Evolutionary conservation across 1,284 basidiomycete genomes (phyloP), one percentile per base, ranked within the genome.

Genomic region (Microbotryum saponariae): DNA sequence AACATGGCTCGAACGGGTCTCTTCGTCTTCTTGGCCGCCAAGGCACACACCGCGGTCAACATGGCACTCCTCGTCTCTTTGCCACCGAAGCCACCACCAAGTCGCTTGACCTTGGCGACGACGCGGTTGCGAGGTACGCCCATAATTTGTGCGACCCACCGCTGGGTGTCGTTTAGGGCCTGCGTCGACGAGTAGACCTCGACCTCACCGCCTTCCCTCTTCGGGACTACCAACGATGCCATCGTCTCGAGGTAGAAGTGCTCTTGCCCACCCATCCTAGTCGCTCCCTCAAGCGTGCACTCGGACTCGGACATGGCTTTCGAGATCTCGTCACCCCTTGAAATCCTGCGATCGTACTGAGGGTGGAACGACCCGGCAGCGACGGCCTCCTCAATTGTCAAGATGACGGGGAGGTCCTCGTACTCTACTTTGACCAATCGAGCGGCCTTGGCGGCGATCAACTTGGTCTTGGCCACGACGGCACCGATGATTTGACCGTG

Each of bases 71-170:
- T 53, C 12, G 68, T 68, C 62, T 76, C 75, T 48, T 76, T 76
- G 7, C 75, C 75, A 2, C 75, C 75, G 33, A 76, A 76, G 0
- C 74, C 75, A 23, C 75, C 75, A 6, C 75, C 75, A 21, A 76
- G 57, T 4, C 75, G 71, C 67, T 76, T 76, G 47, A 67, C 67
- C 16, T 71, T 67, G 4, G 71, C 70, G 16, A 72, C 67, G 25
- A 75, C 67, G 14, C 75, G 71, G 53, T 75, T 76, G 48, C 71
- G 69, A 25, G 75, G 73, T 6, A 76, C 71, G 14, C 74, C 74
- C 14, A 74, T 71, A 9, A 74, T 72, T 20, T 73, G 71, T 1
- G 75, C 73, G 37, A 73, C 72, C 61, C 73, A 74, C 7, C 71
- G 70, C 56, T 77, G 75, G 29, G 75, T 76, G 54, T 76, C 74